Base-by-base conservation (phyloP, 2,329 filamentous ascomycete species). In the Colletotrichum sojae region DNA sequence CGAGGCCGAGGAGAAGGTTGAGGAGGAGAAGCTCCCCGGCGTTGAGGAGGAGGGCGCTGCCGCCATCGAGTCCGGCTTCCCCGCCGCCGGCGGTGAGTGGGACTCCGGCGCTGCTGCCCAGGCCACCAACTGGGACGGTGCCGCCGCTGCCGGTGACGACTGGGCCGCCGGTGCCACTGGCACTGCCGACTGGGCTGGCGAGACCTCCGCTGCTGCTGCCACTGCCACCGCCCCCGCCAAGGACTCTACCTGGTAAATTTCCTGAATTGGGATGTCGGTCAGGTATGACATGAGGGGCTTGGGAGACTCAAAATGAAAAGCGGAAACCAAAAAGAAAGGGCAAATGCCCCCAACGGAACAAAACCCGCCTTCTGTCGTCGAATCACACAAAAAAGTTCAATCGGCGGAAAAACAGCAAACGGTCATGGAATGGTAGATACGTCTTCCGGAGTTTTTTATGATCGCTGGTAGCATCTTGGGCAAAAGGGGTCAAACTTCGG, bases 1-100 rank as follows among this genome's bases (percentile, higher is more conserved):
- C 77, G 96, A 99, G 91, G 96, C 97, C 84, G 95, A 97, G 91
- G 97, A 99, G 88, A 97, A 98, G 83, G 88, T 91, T 75, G 93
- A 93, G 82, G 93, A 95, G 83, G 95, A 98, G 89, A 97, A 98
- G 92, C 87, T 91, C 73, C 88, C 93, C 74, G 92, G 90, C 79
- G 92, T 88, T 77, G 95, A 97, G 76, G 95, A 98, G 86, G 92
- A 93, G 79, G 94, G 91, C 76, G 80, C 92, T 72, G 91, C 85
- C 76, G 90, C 93, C 76, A 90, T 96, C 77, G 94, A 96, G 83
- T 86, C 89, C 76, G 93, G 92, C 79, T 94, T 95, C 86, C 88
- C 86, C 73, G 83, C 83, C 79, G 85, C 86, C 76, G 83, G 81
- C 72, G 90, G 86, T 77, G 95, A 97, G 85, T 98, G 95, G 94